Conservation (phyloP, 1,284 basidiomycete species). For the Puccinia hordei region DNA sequence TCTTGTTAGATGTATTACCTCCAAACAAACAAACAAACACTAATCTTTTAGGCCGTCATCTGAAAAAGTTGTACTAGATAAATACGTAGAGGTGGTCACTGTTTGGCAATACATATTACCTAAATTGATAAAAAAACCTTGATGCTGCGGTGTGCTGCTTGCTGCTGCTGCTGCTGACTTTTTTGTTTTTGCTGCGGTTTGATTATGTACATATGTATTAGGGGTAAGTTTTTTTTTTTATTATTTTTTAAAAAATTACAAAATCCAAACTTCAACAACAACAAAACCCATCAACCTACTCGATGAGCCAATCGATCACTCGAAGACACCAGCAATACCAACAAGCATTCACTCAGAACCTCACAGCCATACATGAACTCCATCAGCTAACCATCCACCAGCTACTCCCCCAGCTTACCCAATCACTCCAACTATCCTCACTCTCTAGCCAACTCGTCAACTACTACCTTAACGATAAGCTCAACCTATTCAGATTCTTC, state of each 20-base stretch:
- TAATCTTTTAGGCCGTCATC: too few species aligned
- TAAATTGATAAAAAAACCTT: too few species aligned
- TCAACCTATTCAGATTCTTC: constrained; percentile 55
- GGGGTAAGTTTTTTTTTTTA: too few species aligned
- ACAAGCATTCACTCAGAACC: constrained; percentile 14
- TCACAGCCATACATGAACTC: not conserved
- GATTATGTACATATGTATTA: too few species aligned
- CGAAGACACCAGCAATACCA: constrained; percentile 8
- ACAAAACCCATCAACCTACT: not conserved
- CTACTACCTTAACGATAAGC: constrained; percentile 23
- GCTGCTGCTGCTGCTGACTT: too few species aligned
- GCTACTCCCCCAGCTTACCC: constrained; percentile 20
- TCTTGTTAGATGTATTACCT: not conserved
- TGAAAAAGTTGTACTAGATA: too few species aligned
- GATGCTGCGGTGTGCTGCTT: too few species aligned
- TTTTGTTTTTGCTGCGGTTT: too few species aligned
- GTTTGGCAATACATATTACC: too few species aligned
- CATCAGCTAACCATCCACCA: constrained; percentile 28
- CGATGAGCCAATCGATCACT: not conserved
- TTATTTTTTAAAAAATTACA: too few species aligned
- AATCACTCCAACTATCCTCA: constrained; percentile 8
- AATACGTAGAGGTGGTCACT: too few species aligned
- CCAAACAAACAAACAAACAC: too few species aligned
- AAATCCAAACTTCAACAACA: not conserved
- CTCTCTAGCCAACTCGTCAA: not conserved